These are phyloP conservation scores for Melastoma candidum DNA, from an alignment of 441 rosid genomes.

Conservation along the genomic window DNA sequence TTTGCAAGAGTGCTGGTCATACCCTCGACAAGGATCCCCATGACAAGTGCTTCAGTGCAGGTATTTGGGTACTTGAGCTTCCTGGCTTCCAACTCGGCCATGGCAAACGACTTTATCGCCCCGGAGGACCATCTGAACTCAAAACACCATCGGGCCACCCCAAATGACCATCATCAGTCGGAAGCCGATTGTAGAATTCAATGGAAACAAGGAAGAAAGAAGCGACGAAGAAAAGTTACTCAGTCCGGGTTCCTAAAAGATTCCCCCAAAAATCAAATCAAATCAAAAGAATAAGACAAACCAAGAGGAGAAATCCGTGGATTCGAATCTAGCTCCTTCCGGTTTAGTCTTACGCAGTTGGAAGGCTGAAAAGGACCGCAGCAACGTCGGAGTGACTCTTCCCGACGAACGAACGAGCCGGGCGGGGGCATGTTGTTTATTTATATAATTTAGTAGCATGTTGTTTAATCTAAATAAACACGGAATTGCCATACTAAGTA, in stretches of 20 bases:
- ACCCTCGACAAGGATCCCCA: slow-evolving; percentile 93
- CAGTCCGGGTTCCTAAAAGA: slow-evolving; percentile 45
- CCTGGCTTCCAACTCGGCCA: slow-evolving; percentile 82
- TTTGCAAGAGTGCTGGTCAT: slow-evolving; percentile 12
- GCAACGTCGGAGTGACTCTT: slow-evolving; percentile 25
- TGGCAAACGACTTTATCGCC: slow-evolving; percentile 63
- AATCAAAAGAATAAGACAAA: no score
- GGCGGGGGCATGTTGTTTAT: no score
- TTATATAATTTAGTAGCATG: no score
- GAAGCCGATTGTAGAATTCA: not conserved
- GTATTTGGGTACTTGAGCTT: slow-evolving; percentile 75
- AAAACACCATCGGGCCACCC: not conserved
- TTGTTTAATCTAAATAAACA: no score
- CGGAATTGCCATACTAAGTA: no score
- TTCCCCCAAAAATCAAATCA: no score
- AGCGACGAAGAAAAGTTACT: slow-evolving; percentile 4
- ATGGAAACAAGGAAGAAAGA: not conserved
- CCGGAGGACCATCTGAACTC: slow-evolving; percentile 89
- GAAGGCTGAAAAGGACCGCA: slow-evolving; percentile 47
- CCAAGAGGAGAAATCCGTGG: no score
- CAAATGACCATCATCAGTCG: not conserved
- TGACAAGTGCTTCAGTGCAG: slow-evolving; percentile 73
- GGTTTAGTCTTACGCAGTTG: slow-evolving; percentile 33
- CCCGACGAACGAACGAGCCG: slow-evolving; percentile 20
- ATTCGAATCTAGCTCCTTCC: no score